Evolutionary conservation across 805 yeast species (phyloP).

Genomic region (Sugiyamaella lignohabitans): DNA sequence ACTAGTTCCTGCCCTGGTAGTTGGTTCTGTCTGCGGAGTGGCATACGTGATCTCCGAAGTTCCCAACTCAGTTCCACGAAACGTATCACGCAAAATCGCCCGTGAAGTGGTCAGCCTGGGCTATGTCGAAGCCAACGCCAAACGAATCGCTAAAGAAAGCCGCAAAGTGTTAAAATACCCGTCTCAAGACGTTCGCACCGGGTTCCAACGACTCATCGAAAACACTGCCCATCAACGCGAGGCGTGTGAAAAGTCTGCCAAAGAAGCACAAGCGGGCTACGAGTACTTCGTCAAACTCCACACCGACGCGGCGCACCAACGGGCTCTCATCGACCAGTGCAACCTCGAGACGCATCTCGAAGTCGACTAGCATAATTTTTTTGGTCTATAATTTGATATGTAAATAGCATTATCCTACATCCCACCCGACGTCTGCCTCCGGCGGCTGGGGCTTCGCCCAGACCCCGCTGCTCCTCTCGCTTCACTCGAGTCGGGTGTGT

Average conservation of each 20-base stretch:
- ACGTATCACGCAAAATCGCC: conserved; percentile 66
- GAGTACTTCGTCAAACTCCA: conserved; percentile 48
- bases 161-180: conserved; percentile 77
- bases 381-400: background rate
- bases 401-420: background rate
- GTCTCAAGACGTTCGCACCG: conserved; percentile 68
- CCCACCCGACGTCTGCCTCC: background rate
- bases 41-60: conserved; percentile 70
- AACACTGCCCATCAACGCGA: conserved; percentile 52
- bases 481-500: too few species aligned
- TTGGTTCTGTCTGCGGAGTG: conserved; percentile 46
- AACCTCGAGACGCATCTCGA: conserved; percentile 10
- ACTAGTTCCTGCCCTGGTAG: conserved; percentile 47
- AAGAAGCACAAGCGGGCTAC: conserved; percentile 50
- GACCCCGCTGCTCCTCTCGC: background rate
- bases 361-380: background rate
- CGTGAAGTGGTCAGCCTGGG: conserved; percentile 58
- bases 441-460: background rate
- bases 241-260: conserved; percentile 45
- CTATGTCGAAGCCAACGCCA: conserved; percentile 71
- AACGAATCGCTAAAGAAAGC: conserved; percentile 74
- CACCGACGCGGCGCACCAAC: conserved; percentile 41
- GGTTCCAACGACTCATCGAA: conserved; percentile 61
- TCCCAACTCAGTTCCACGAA: conserved; percentile 83
- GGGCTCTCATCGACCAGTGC: conserved; percentile 36